Conservation (phyloP, 768 basidiomycete genomes). For the Naematelia aurantialba region DNA sequence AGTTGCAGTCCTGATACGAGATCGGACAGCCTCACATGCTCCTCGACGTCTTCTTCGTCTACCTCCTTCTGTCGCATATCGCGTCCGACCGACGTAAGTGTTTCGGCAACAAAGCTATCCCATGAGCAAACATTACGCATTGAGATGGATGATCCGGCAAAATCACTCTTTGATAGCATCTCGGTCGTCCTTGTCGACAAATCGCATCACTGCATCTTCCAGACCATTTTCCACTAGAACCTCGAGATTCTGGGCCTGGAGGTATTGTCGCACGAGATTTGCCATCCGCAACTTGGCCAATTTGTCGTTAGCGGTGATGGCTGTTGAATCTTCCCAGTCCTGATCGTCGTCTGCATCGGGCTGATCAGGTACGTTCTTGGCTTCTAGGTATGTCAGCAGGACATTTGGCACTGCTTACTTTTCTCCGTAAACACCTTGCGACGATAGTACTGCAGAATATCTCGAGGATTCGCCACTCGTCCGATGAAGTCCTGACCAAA, state of each 20-base stretch:
- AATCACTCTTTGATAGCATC: conserved; percentile 84
- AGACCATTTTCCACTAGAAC: conserved; percentile 83
- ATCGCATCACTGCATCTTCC: conserved; percentile 89
- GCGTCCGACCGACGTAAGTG: conserved; percentile 43
- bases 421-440: conserved; percentile 61
- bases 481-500: conserved; percentile 95
- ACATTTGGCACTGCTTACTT: conserved; percentile 17
- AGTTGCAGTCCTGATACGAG: conserved; percentile 7
- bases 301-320: conserved; percentile 37
- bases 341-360: conserved; percentile 67
- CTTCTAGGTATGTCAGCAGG: conserved; percentile 25
- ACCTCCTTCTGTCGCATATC: conserved; percentile 39
- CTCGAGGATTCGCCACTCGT: conserved; percentile 86
- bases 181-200: conserved; percentile 95
- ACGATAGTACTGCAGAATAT: conserved; percentile 85
- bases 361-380: conserved; percentile 71
- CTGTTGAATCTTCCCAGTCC: conserved; percentile 58
- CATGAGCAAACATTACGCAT: background rate
- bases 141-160: background rate
- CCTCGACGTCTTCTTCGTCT: conserved; percentile 50
- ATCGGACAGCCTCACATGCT: conserved; percentile 35
- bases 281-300: conserved; percentile 76
- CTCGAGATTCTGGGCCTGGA: conserved; percentile 88
- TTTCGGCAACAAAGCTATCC: conserved; percentile 51
- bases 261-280: conserved; percentile 84